Evolutionary conservation across 768 basidiomycete species (phyloP).

Genomic region (Amanita subjunquillea): DNA sequence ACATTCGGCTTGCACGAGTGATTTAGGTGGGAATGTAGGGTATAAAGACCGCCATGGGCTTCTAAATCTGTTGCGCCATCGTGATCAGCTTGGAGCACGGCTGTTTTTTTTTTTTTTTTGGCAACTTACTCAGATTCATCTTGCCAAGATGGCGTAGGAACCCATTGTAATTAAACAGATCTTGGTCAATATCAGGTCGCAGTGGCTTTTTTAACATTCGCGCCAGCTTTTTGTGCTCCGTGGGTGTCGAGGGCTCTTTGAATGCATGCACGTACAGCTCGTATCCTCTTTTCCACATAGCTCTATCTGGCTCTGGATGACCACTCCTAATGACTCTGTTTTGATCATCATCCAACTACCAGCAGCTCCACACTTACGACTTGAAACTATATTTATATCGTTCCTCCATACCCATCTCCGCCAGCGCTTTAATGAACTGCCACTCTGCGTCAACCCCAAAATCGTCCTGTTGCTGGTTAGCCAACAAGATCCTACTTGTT

Average conservation of each 20-base stretch:
- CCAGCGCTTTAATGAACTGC: slow-evolving; percentile 48
- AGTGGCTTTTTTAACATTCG: slow-evolving; percentile 43
- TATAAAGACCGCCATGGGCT: slow-evolving; percentile 79
- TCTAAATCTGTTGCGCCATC: slow-evolving; percentile 50
- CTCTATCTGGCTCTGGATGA: slow-evolving; percentile 45
- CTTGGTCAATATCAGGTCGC: slow-evolving; percentile 34
- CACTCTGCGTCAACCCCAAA: slow-evolving; percentile 36
- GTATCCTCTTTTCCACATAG: slow-evolving; percentile 60
- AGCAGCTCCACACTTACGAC: slow-evolving; percentile 21
- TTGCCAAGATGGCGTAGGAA: slow-evolving; percentile 66
- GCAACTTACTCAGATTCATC: slow-evolving; percentile 67
- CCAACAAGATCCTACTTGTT: slow-evolving; percentile 52
- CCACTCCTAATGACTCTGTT: slow-evolving; percentile 5
- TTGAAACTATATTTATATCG: slow-evolving; percentile 41
- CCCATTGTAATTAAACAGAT: slow-evolving; percentile 67
- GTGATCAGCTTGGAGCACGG: not conserved
- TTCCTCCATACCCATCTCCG: slow-evolving; percentile 71
- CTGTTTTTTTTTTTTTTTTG: slow-evolving; percentile 3
- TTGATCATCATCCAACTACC: not conserved
- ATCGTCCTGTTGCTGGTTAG: slow-evolving; percentile 37
- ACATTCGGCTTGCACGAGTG: slow-evolving; percentile 77
- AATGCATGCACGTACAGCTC: slow-evolving; percentile 52
- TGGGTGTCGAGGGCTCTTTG: slow-evolving; percentile 37
- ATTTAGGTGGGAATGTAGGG: slow-evolving; percentile 80
- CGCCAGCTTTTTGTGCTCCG: slow-evolving; percentile 48